Conservation (phyloP, 2,329 filamentous ascomycete genomes). For the Torrubiellomyces zombiae region DNA sequence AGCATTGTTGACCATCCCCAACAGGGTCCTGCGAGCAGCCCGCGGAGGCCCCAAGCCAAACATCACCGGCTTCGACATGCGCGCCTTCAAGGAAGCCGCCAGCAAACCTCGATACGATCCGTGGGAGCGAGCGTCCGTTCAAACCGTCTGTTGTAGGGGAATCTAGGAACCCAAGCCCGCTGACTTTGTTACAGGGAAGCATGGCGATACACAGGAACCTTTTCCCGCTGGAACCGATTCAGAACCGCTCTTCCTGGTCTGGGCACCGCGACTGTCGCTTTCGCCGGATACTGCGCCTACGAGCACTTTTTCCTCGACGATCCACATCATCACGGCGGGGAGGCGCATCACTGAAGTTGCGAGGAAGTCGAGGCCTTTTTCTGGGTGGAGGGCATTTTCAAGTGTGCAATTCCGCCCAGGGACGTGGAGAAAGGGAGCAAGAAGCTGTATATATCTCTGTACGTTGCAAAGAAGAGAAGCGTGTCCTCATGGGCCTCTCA, state of each 20-base stretch:
- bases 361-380: too few relatives aligned
- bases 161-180: too few relatives aligned
- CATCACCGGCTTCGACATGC: conserved; percentile 85
- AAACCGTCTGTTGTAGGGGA: not conserved
- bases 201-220: conserved; percentile 85
- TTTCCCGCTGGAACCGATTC: conserved; percentile 81
- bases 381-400: not conserved
- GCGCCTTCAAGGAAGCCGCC: conserved; percentile 58
- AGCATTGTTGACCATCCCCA: too few relatives aligned
- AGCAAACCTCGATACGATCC: conserved; percentile 47
- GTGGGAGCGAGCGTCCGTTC: conserved; percentile 46
- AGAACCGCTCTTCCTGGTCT: conserved; percentile 75
- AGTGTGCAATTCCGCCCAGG: too few relatives aligned
- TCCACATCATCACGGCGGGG: conserved; percentile 40
- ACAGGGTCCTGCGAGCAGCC: conserved; percentile 33
- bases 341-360: conserved; percentile 21
- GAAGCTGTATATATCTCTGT: too few relatives aligned
- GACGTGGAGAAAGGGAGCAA: too few relatives aligned
- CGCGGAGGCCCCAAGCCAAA: conserved; percentile 45
- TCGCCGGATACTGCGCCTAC: conserved; percentile 75
- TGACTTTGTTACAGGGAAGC: conserved; percentile 48
- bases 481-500: too few relatives aligned
- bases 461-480: too few relatives aligned
- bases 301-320: conserved; percentile 78
- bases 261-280: conserved; percentile 82